Evolutionary conservation across 305 asterid species (phyloP).

Genomic region (Euphrasia arctica): DNA sequence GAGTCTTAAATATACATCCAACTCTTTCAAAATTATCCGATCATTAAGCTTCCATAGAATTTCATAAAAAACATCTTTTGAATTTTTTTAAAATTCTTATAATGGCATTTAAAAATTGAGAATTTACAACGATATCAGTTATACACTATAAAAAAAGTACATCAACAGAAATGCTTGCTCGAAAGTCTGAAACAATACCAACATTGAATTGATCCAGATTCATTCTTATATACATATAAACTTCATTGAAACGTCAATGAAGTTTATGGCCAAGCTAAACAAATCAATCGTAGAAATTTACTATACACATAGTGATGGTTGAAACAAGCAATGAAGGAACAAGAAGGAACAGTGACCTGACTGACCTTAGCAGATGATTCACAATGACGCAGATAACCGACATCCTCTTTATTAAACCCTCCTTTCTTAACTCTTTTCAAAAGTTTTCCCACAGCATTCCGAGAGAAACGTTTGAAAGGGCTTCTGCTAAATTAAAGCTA

Average conservation of each 20-base stretch:
- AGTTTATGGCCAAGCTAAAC: background rate
- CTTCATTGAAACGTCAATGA: too few species aligned
- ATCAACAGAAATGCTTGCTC: background rate
- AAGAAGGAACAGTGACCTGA: background rate
- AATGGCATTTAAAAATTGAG: background rate
- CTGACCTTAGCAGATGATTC: constrained; percentile 45
- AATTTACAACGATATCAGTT: background rate
- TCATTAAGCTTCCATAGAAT: background rate
- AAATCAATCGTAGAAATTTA: background rate
- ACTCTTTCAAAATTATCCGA: background rate
- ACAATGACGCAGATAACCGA: constrained; percentile 43
- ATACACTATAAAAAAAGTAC: background rate
- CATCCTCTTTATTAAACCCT: constrained; percentile 45
- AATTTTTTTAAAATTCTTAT: background rate
- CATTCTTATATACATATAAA: background rate
- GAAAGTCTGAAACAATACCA: background rate
- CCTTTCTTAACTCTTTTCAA: constrained; percentile 59
- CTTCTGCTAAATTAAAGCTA: constrained; percentile 41
- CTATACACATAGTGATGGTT: background rate
- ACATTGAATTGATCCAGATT: background rate
- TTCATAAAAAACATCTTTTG: background rate
- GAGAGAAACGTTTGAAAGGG: constrained; percentile 55
- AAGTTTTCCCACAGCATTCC: constrained; percentile 67
- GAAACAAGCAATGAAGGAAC: constrained; percentile 19
- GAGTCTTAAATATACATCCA: background rate